phyloP scores from a whole-genome alignment of 768 basidiomycete species.

The Mycena vulgaris region DNA sequence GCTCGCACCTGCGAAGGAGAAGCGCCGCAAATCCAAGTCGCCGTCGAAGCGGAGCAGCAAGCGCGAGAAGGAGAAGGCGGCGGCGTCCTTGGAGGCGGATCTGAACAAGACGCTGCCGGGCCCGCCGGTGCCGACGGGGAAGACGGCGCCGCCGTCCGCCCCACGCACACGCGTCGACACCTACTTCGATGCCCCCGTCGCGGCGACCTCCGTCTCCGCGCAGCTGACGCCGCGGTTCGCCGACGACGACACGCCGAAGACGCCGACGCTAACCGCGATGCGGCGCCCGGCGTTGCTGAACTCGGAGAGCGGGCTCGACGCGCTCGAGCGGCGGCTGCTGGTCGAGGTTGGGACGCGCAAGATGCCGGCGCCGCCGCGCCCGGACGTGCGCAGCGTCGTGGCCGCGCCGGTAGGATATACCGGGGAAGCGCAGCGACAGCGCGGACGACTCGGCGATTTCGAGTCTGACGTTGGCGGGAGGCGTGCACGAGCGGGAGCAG shows the following conservation, averaged over 20 bases:
- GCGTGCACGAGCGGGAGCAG: constrained; percentile 45
- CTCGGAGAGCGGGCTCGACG: constrained; percentile 76
- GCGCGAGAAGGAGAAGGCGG: constrained; percentile 38
- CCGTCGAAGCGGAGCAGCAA: constrained; percentile 21
- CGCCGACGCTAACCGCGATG: constrained; percentile 65
- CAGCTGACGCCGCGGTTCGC: constrained; percentile 17
- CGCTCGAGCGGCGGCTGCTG: constrained; percentile 76
- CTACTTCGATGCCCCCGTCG: constrained; percentile 35
- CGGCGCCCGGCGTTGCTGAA: constrained; percentile 40
- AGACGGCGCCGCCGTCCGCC: constrained; percentile 39
- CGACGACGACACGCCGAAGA: constrained; percentile 59
- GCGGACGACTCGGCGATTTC: constrained; percentile 69
- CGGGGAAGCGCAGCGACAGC: constrained; percentile 25
- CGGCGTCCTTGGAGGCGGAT: constrained; percentile 24
- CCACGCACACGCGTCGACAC: constrained; percentile 49
- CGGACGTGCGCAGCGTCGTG: constrained; percentile 53
- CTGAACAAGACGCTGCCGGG: constrained; percentile 74
- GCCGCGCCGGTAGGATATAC: constrained; percentile 38
- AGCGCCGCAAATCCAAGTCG: constrained; percentile 27
- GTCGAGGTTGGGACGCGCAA: constrained; percentile 83
- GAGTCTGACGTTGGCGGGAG: constrained; percentile 65
- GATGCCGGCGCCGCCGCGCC: constrained; percentile 46
- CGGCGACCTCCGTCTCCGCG: background rate
- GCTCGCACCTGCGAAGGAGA: constrained; percentile 14
- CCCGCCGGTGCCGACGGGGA: constrained; percentile 69